phyloP scores from a whole-genome alignment of 306 rosid genomes.

The Acacia crassicarpa region DNA sequence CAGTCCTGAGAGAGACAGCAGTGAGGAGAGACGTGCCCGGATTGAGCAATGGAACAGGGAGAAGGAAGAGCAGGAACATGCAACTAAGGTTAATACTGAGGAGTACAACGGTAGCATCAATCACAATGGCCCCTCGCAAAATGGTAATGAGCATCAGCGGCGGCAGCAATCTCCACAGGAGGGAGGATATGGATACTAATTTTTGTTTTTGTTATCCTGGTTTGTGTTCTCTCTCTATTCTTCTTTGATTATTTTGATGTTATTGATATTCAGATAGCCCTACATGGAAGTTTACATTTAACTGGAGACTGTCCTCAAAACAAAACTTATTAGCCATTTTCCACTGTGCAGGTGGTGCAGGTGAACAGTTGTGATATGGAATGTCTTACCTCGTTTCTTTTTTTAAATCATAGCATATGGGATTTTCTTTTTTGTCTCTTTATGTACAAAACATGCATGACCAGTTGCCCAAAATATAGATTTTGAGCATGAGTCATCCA shows the following conservation, averaged over 20 bases:
- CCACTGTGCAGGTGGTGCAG: constrained; percentile 96
- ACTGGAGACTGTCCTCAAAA: constrained; percentile 31
- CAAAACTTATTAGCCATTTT: constrained; percentile 73
- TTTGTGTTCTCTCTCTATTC: constrained; percentile 38
- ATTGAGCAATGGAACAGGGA: constrained; percentile 91
- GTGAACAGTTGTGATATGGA: constrained; percentile 72
- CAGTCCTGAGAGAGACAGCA: constrained; percentile 72
- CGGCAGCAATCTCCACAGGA: constrained; percentile 32
- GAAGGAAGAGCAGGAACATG: constrained; percentile 50
- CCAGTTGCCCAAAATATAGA: constrained; percentile 1
- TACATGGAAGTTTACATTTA: constrained; percentile 28
- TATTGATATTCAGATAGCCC: not conserved
- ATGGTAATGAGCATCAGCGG: constrained; percentile 37
- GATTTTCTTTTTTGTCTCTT: not conserved
- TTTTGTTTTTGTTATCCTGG: constrained; percentile 35
- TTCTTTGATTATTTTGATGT: not conserved
- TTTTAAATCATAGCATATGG: not conserved
- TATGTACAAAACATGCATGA: not conserved
- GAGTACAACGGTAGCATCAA: constrained; percentile 1
- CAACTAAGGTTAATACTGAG: constrained; percentile 34
- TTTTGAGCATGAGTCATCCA: not conserved
- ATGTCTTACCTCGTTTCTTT: constrained; percentile 35
- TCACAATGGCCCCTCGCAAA: constrained; percentile 23
- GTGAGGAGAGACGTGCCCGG: constrained; percentile 87
- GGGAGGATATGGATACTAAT: constrained; percentile 46